These are phyloP conservation scores for Persicaria tinctoria DNA, from an alignment of 148 eudicot genomes.

Conservation along the genomic window DNA sequence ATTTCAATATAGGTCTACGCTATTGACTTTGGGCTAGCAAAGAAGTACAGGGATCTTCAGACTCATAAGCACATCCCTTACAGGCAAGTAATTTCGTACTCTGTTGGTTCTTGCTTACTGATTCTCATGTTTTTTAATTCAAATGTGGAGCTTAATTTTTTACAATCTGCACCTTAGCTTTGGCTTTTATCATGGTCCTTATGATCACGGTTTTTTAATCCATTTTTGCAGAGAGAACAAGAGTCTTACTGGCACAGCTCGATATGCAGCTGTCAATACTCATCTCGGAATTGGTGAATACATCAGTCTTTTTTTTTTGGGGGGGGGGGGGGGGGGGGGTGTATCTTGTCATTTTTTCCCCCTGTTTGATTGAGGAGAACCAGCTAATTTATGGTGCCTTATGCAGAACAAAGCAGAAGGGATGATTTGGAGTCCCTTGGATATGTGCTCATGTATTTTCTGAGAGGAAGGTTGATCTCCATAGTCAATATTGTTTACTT, in stretches of 20 bases:
- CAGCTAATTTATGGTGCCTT: slow-evolving; percentile 1
- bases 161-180: background rate
- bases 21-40: slow-evolving; percentile 82
- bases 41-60: slow-evolving; percentile 80
- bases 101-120: background rate
- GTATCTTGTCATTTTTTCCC: background rate
- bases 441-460: slow-evolving; percentile 90
- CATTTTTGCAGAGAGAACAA: slow-evolving; percentile 50
- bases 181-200: background rate
- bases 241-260: slow-evolving; percentile 76
- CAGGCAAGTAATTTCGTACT: slow-evolving; percentile 32
- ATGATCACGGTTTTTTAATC: background rate
- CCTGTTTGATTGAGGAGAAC: background rate
- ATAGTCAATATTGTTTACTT: background rate
- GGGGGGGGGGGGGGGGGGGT: no score
- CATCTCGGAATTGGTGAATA: slow-evolving; percentile 61
- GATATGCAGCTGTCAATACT: slow-evolving; percentile 76
- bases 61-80: slow-evolving; percentile 90
- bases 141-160: background rate
- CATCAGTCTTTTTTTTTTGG: background rate
- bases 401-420: slow-evolving; percentile 94
- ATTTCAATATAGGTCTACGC: slow-evolving; percentile 40
- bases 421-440: slow-evolving; percentile 99
- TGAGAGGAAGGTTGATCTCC: slow-evolving; percentile 76
- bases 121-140: slow-evolving; percentile 1